Evolutionary conservation across 2,329 filamentous ascomycete genomes (phyloP), one percentile per base, ranked within the genome.

Genomic region (Pseudogymnoascus sp.): DNA sequence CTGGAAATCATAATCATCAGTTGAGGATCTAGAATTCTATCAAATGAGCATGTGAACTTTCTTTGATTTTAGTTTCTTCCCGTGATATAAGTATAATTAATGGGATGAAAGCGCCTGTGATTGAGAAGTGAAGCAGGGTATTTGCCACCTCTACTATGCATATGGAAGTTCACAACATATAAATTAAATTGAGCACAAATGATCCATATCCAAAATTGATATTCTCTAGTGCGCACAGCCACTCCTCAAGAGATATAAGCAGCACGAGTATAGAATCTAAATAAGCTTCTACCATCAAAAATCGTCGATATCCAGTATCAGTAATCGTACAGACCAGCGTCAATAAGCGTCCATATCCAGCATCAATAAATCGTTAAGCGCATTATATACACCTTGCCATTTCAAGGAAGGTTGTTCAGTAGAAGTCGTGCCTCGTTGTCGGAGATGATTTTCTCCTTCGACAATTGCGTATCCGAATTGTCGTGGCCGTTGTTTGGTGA

Each of bases 401-500:
- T 33, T 54, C 25, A 54, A 35, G 28, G 47, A 16, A 54, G 28
- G 16, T 54, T 54, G 47, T 54, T 54, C 28, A 54, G 28, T 35
- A 54, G 28, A 33, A 54, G 47, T 54, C 47, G 47, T 54, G 47
- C 47, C 28, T 54, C 47, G 16, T 54, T 54, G 16, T 54, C 47
- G 12, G 28, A 54, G 47, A 54, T 54, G n/a, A 54, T 35, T 54
- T 54, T 54, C 9, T 54, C 28, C 28, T 54, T 54, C 3, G 47
- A 33, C 16, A 54, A 18, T n/a, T 35, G 47, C 47, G 12, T 35
- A 16, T 12, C n/a, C 11, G 47, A 6, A 9, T 54, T 35, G 9
- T 18, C 16, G 9, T 20, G 16, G 28, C 47, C n/a, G 28, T 72
- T 72, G 47, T 4, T 54, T 6, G 47, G 47, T 20, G 47, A 54